Evolutionary conservation across 192 early-diverging fungal species (phyloP), one percentile per base, ranked within the genome.

Genomic region (Coemansia reversa): DNA sequence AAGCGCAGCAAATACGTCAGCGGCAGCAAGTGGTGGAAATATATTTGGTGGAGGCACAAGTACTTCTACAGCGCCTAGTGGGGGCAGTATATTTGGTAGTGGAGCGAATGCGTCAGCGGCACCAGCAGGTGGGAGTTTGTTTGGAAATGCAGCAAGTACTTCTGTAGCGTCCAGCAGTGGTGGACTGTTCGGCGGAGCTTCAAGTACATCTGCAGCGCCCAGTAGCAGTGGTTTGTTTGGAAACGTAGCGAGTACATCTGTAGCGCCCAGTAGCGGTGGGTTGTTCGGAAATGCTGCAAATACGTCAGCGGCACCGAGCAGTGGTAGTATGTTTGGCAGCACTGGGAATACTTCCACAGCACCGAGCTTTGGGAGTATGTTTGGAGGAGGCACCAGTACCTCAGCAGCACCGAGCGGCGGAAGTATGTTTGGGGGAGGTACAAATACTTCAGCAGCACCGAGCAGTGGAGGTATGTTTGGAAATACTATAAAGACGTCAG

Each of bases 241-340:
- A 32, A 39, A 7, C 1, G 23, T 16, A 5, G 22, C 18, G 6
- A 48, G 20, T 28, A 14, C 62, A 2, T 52, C 62, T 33, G 51
- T 54, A 28, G 48, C 54, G 9, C 8, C 63, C 12, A 5, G 39
- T n/a, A 8, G 32, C 7, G 30, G 18, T 57, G 25, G 55, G 19
- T 27, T 57, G 27, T 39, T 64, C 55, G 62, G 62, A 29, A 29
- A 5, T n/a, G 45, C 42, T 9, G 32, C 35, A 9, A 39, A 39
- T 39, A 1, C 35, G 9, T 39, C 35, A 1, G 35, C 35, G 12
- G 35, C 35, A 3, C 35, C 35, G 35, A 39, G 6, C 19, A 23
- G 32, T 12, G 30, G 18, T 50, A 23, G 54, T 19, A 27, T 62
- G 54, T 63, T 63, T 45, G 67, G 60, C 22, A 23, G 45, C 23